Conservation (phyloP, 257 asterid genomes). For the Solanum etuberosum region DNA sequence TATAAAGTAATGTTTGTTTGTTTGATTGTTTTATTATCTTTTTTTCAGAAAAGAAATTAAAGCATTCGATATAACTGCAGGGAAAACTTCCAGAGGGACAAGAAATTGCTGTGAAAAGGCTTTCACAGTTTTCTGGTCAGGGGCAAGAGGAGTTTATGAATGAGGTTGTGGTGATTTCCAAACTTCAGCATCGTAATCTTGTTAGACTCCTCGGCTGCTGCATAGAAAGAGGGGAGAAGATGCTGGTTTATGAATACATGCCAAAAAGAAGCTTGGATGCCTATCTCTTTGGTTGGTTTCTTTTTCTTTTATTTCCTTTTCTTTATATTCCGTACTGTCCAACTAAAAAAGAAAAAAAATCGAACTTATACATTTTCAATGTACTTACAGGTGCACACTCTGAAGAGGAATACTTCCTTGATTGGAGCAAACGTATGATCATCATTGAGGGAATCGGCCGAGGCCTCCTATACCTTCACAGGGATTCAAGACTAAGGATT, state of each 20-base stretch:
- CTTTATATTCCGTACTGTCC: background rate
- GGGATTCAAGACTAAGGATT: constrained; percentile 52
- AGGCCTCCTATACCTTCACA: constrained; percentile 59
- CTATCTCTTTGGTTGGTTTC: constrained; percentile 32
- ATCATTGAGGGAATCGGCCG: constrained; percentile 53
- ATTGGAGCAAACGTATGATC: constrained; percentile 38
- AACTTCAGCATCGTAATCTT: constrained; percentile 51
- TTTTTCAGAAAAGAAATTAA: constrained; percentile 1
- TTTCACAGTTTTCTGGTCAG: constrained; percentile 40
- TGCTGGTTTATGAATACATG: constrained; percentile 48
- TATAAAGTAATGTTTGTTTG: constrained; percentile 27
- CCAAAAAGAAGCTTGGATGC: constrained; percentile 44
- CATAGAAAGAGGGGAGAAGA: constrained; percentile 36
- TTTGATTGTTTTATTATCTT: background rate
- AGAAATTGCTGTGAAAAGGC: constrained; percentile 54
- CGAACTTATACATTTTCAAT: background rate
- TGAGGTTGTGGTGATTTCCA: constrained; percentile 44
- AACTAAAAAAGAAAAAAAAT: background rate
- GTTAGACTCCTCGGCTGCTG: constrained; percentile 43
- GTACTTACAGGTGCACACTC: background rate
- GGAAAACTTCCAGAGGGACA: constrained; percentile 28
- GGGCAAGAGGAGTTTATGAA: constrained; percentile 50
- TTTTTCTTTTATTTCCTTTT: background rate
- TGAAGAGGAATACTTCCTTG: constrained; percentile 2
- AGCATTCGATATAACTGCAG: constrained; percentile 9